Conservation (phyloP, 352 stramenopile genomes). For the Phytophthora pisi region DNA sequence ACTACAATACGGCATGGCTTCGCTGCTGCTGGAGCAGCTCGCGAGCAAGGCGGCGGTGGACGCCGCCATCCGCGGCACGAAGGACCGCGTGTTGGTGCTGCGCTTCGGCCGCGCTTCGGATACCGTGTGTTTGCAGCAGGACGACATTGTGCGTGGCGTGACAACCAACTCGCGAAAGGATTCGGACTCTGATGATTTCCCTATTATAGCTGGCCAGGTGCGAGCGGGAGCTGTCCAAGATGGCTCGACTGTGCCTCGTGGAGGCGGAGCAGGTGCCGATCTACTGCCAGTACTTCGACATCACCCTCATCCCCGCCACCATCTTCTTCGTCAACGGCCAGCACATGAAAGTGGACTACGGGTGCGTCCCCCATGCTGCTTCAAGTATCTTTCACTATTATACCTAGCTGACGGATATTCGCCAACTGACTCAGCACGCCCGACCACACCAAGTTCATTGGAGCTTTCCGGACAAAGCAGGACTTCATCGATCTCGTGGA, state of each 20-base stretch:
- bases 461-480: slow-evolving; percentile 75
- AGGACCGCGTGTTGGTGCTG: slow-evolving; percentile 84
- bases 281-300: slow-evolving; percentile 91
- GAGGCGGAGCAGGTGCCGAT: slow-evolving; percentile 76
- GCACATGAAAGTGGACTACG: slow-evolving; percentile 91
- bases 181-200: background rate
- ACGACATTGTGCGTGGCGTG: slow-evolving; percentile 69
- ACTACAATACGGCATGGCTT: slow-evolving; percentile 47
- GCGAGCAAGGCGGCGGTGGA: slow-evolving; percentile 70
- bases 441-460: slow-evolving; percentile 90
- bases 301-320: slow-evolving; percentile 84
- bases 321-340: slow-evolving; percentile 90
- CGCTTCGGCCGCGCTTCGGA: slow-evolving; percentile 77
- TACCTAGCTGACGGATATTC: background rate
- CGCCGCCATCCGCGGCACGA: slow-evolving; percentile 75
- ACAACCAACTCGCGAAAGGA: background rate
- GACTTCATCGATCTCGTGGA: slow-evolving; percentile 90
- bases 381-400: background rate
- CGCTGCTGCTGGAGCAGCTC: slow-evolving; percentile 75
- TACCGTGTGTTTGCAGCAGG: slow-evolving; percentile 79
- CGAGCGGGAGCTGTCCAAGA: slow-evolving; percentile 78
- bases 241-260: slow-evolving; percentile 77
- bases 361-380: slow-evolving; percentile 40
- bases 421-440: slow-evolving; percentile 52
- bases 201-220: slow-evolving; percentile 64